Conservation (phyloP, 192 early-diverging fungal genomes). For the Backusella macrospora region DNA sequence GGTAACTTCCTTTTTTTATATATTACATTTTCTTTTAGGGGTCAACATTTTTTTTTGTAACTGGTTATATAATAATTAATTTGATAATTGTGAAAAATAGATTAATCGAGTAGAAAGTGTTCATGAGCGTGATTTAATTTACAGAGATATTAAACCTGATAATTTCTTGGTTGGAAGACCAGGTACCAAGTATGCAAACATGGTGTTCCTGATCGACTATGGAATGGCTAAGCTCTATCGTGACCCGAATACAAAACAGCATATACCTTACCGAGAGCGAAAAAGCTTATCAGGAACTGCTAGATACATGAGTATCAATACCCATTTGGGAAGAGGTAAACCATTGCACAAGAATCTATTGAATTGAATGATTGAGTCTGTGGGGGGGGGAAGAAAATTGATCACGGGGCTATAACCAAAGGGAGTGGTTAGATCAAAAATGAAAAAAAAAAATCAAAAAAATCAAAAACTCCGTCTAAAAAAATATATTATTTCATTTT, state of each 20-base stretch:
- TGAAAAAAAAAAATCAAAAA: neutral
- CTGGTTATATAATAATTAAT: conserved; percentile 10
- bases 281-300: conserved; percentile 95
- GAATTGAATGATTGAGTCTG: neutral
- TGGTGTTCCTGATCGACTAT: conserved; percentile 93
- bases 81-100: conserved; percentile 33
- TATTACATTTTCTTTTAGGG: conserved; percentile 1
- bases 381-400: neutral
- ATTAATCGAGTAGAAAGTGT: conserved; percentile 84
- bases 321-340: conserved; percentile 88
- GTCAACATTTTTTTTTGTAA: conserved; percentile 7
- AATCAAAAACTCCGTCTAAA: neutral
- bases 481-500: conserved; percentile 16
- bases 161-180: conserved; percentile 95
- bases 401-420: neutral
- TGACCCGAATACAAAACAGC: conserved; percentile 93
- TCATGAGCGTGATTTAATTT: conserved; percentile 93
- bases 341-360: neutral
- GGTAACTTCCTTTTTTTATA: conserved; percentile 49
- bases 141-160: conserved; percentile 98
- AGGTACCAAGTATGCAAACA: conserved; percentile 60
- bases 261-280: conserved; percentile 97
- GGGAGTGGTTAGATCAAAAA: conserved; percentile 17
- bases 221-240: conserved; percentile 99
- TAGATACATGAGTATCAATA: conserved; percentile 98